Percentiles rank a stretch among this genome's conserved stretches.
Conservation (phyloP, 1,284 basidiomycete species). For the Gomphus sp. region DNA sequence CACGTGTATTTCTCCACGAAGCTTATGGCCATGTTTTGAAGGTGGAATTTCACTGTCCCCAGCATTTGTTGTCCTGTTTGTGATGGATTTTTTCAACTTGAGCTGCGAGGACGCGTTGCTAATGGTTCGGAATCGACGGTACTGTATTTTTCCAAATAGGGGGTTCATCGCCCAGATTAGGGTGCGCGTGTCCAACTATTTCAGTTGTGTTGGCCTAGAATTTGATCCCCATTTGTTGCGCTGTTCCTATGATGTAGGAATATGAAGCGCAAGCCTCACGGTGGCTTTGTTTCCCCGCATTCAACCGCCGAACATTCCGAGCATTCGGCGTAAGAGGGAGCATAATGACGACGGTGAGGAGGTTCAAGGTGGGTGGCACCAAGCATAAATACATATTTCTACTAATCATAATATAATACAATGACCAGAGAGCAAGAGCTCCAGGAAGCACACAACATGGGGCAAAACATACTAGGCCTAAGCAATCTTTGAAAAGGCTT, state of each 20-base stretch:
- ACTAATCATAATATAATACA: not conserved
- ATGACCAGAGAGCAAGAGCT: slow-evolving; percentile 8
- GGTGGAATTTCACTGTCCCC: slow-evolving; percentile 85
- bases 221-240: not conserved
- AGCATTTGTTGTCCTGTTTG: slow-evolving; percentile 85
- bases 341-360: slow-evolving; percentile 56
- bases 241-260: slow-evolving; percentile 41
- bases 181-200: slow-evolving; percentile 29
- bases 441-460: slow-evolving; percentile 9
- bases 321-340: slow-evolving; percentile 53
- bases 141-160: slow-evolving; percentile 84
- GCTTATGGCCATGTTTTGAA: slow-evolving; percentile 22
- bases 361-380: slow-evolving; percentile 26
- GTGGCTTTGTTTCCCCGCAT: slow-evolving; percentile 44
- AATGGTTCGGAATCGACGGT: slow-evolving; percentile 80
- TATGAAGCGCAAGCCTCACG: slow-evolving; percentile 77
- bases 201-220: slow-evolving; percentile 4
- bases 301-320: slow-evolving; percentile 24
- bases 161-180: slow-evolving; percentile 85
- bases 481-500: no score
- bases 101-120: slow-evolving; percentile 80
- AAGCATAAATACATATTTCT: not conserved
- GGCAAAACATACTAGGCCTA: not conserved
- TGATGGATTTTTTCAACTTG: slow-evolving; percentile 76
- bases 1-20: not conserved